Evolutionary conservation across 2,329 filamentous ascomycete genomes (phyloP), one percentile per base, ranked within the genome.

Genomic region (Fusarium robinianum): DNA sequence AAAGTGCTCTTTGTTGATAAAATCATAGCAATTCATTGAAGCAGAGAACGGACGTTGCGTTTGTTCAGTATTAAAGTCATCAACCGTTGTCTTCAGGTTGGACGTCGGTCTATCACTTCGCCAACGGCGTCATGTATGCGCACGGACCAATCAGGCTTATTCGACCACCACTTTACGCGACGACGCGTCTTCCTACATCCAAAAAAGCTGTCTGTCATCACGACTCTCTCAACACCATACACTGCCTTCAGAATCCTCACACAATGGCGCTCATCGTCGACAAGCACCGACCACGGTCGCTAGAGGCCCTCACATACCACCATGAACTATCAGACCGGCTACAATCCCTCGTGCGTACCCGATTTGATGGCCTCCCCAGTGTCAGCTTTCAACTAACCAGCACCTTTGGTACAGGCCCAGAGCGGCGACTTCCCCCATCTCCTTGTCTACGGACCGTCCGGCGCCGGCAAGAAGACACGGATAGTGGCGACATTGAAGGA

Each of bases 401-500:
- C 5, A 16, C 34, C 17, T 26, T 25, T 14, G n/a, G 30, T 41
- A 49, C 59, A 96, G 91, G 94, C 94, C 41, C 89, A 95, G 80
- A 95, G 88, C 71, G 90, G 92, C 60, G 95, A 99, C 69, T 99
- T 99, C 66, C 94, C 94, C 35, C 95, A 99, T 72, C 84, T 99
- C 32, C 87, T 99, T 51, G 88, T 99, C 54, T 99, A 97, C 66
- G 94, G 94, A 0, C 94, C 94, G 1, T 96, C 92, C 0, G 94
- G 94, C 22, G 94, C 94, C 5, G 94, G 94, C 57, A 99, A 99
- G 71, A 99, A 99, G 72, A 99, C 94, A 2, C 85, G 94, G 29
- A 95, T 97, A 57, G 90, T 96, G 12, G 91, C 94, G 11, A 97
- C 92, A 0, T 75, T 99, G 4, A 95, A 96, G 68, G 92, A 96